These are phyloP conservation scores for Candida rishiriensis DNA, from an alignment of 805 yeast genomes.

Conservation along the genomic window DNA sequence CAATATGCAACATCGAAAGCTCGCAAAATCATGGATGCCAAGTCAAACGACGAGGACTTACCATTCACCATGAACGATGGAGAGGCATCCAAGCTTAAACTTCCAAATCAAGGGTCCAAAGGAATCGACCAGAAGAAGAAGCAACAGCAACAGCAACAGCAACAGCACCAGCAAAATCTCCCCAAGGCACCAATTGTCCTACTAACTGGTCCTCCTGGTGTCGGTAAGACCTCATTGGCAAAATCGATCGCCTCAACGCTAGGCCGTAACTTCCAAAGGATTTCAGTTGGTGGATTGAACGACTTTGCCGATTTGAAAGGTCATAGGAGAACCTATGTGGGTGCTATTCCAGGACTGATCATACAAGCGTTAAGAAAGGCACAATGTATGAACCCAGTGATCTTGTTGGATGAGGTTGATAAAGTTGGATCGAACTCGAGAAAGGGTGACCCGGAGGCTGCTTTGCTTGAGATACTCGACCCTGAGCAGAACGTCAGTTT, in stretches of 20 bases:
- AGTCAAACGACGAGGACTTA: not conserved
- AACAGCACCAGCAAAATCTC: not conserved
- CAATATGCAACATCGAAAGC: not conserved
- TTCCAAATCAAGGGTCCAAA: not conserved
- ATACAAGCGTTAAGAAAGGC: slow-evolving; percentile 74
- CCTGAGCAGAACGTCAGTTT: slow-evolving; percentile 82
- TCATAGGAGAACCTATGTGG: slow-evolving; percentile 86
- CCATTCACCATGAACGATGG: slow-evolving; percentile 5
- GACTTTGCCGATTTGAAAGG: slow-evolving; percentile 90
- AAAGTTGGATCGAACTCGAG: slow-evolving; percentile 36
- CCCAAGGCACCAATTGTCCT: slow-evolving; percentile 65
- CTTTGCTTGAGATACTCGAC: slow-evolving; percentile 79
- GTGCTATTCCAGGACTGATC: slow-evolving; percentile 85
- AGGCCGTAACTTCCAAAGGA: slow-evolving; percentile 70
- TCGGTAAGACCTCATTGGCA: slow-evolving; percentile 86
- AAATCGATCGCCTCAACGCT: slow-evolving; percentile 72
- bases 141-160: no score
- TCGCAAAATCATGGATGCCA: slow-evolving; percentile 1
- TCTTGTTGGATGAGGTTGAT: slow-evolving; percentile 81
- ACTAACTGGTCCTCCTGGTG: slow-evolving; percentile 91
- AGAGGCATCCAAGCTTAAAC: no score
- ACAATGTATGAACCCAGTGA: slow-evolving; percentile 76
- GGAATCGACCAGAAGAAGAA: not conserved
- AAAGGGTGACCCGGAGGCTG: slow-evolving; percentile 85
- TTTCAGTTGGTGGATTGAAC: slow-evolving; percentile 82